These are phyloP conservation scores for Iris pallida DNA, from an alignment of 116 monocot species.

Conservation along the genomic window DNA sequence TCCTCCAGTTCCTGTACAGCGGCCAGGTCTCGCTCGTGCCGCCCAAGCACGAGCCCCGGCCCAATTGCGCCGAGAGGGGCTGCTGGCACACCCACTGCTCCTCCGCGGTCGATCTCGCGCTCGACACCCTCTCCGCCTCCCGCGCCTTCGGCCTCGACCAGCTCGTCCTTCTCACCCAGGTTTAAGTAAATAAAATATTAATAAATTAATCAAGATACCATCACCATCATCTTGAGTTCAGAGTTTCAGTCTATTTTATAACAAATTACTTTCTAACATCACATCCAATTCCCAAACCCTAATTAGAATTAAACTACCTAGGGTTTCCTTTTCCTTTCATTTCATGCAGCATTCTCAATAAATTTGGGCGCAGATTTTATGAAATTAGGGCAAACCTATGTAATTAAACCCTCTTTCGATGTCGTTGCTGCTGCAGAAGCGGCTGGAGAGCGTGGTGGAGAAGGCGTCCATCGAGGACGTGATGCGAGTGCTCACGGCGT, in stretches of 20 bases:
- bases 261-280: not conserved
- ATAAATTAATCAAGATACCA: not conserved
- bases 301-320: not conserved
- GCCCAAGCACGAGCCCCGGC: slow-evolving; percentile 54
- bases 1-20: slow-evolving; percentile 69
- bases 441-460: slow-evolving; percentile 68
- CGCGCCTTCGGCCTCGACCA: slow-evolving; percentile 61
- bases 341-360: slow-evolving; percentile 5
- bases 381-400: no score
- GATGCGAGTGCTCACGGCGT: slow-evolving; percentile 73
- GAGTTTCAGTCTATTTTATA: not conserved
- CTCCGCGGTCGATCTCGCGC: slow-evolving; percentile 53
- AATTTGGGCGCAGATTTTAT: not conserved
- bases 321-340: not conserved
- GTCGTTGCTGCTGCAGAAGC: slow-evolving; percentile 38
- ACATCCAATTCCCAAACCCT: not conserved
- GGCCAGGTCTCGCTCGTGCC: slow-evolving; percentile 56
- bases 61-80: slow-evolving; percentile 44
- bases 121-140: slow-evolving; percentile 47
- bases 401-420: no score
- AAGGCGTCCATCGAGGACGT: slow-evolving; percentile 81
- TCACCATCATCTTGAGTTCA: not conserved
- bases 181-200: not conserved
- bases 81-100: slow-evolving; percentile 70
- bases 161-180: slow-evolving; percentile 69